Conservation (phyloP, 2,329 filamentous ascomycete genomes). For the Cladosporium sp. region DNA sequence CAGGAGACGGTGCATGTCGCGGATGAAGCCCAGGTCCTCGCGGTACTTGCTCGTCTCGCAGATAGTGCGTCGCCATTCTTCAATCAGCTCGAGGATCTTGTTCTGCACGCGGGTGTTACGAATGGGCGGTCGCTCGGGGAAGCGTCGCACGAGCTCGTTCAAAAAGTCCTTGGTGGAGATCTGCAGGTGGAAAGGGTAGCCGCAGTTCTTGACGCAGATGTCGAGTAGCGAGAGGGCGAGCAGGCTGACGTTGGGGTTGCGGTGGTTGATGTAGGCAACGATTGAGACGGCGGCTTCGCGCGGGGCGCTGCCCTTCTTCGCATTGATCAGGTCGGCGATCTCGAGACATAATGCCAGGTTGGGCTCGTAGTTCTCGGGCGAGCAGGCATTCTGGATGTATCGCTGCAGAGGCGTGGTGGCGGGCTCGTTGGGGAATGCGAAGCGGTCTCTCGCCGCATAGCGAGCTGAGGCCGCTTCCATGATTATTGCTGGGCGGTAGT, state of each 20-base stretch:
- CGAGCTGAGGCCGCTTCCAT: constrained; percentile 95
- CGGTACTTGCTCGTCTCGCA: constrained; percentile 98
- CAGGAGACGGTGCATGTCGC: constrained; percentile 94
- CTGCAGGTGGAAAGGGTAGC: constrained; percentile 97
- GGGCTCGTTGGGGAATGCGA: constrained; percentile 76
- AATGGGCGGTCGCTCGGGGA: constrained; percentile 88
- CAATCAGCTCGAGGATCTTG: constrained; percentile 92
- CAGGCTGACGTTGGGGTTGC: constrained; percentile 92
- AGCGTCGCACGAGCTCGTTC: constrained; percentile 94
- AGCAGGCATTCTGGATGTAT: constrained; percentile 95
- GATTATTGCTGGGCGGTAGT: constrained; percentile 19
- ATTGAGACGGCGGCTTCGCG: constrained; percentile 93
- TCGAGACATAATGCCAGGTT: constrained; percentile 96
- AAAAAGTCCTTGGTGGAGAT: constrained; percentile 99
- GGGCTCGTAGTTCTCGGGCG: constrained; percentile 95
- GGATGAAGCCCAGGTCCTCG: constrained; percentile 92
- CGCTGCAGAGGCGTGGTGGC: constrained; percentile 86
- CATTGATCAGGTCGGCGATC: constrained; percentile 94
- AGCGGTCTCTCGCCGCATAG: constrained; percentile 93
- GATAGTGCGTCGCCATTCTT: constrained; percentile 98
- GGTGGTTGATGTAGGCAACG: constrained; percentile 92
- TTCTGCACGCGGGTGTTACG: constrained; percentile 84
- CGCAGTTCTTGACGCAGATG: constrained; percentile 99
- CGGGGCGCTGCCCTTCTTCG: constrained; percentile 93
- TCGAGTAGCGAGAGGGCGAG: constrained; percentile 88